Base-by-base conservation (phyloP, 2,329 filamentous ascomycete species). In the Paracoccidioides lutzii region DNA sequence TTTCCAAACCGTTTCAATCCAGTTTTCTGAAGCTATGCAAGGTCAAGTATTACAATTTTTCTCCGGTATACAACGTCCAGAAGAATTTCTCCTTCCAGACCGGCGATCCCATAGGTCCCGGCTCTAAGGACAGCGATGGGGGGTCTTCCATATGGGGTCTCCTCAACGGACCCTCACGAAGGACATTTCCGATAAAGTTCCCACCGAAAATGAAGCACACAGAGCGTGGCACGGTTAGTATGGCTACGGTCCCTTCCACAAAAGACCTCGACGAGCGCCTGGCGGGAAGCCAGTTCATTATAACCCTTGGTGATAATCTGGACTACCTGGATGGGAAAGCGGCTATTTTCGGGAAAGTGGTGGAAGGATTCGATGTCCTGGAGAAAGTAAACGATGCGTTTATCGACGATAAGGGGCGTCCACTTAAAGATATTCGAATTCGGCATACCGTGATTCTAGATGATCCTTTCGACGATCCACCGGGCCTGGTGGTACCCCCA, bases 1-100 rank as follows among this genome's bases (percentile, higher is more conserved):
- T 65, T 62, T 71, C 66, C 66, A 64, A 43, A 44, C 43, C 61
- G 51, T 64, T 59, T 59, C 63, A 63, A 66, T 69, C 60, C 71
- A 94, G 89, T 79, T 97, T 98, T 71, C 77, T 98, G 56, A 97
- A 98, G 79, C 87, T 98, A 64, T 96, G 93, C 82, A 97, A 97
- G 75, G 78, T 90, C 73, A 98, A 96, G 76, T 98, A 97, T 76
- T 98, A 96, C 82, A 97, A 97, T 76, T 97, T 94, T 71, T 84
- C 90, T 5, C 93, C 91, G 32, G 76, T 97, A 55, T 88, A 96
- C 74, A 90, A 85, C 62, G 82, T 98, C 41, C 93, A 96, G 68
- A 93, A 91, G 70, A 84, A 89, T 72, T 97, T 96, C 73, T 95
- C 90, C 59, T 95, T 95, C 73, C 91, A 97, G 72, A 94, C 88